Evolutionary conservation across 176 grass and related monocot genomes (phyloP), one percentile per base, ranked within the genome.

Genomic region (Carex scoparia): DNA sequence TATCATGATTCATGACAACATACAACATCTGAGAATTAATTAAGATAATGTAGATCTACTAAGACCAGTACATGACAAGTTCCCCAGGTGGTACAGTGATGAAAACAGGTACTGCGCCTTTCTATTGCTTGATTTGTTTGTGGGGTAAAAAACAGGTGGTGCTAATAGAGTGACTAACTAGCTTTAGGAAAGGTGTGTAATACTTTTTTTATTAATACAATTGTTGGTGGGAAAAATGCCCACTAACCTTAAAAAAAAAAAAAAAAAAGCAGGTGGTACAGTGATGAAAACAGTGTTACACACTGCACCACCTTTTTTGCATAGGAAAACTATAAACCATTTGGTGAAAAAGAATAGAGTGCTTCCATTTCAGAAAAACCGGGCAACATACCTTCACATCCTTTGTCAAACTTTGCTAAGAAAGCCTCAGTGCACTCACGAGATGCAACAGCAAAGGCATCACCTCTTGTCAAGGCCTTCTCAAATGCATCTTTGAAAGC

Each of bases 371-470:
- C 46, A 76, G 5, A 49, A 65, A 64, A 37, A 4, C 23, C 56
- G 1, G 13, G 16, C 53, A 74, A 35, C 77, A 85, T 96, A 99
- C 97, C 97, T 96, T 96, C 90, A 84, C 90, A 92, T 79, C 87
- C 87, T 88, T 88, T 91, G 78, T 99, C 93, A 75, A 99, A 99
- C 68, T 92, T 95, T 57, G 88, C 81, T 86, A 96, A 89, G 87
- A 88, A 94, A 74, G 35, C 69, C 61, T 84, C 48, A 79, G 90
- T 82, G 88, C 88, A 95, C 44, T 89, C 63, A 65, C 71, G 87
- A 63, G 88, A 88, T 82, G 93, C 90, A 67, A 69, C 59, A 89
- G 97, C 91, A 72, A 99, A 95, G 44, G 91, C 93, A 49, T 96
- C 90, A 72, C 88, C 88, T 71, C 86, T 99, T 86, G 86, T 85